These are phyloP conservation scores for Rosa multiflora DNA, from an alignment of 306 rosid species.

Conservation along the genomic window DNA sequence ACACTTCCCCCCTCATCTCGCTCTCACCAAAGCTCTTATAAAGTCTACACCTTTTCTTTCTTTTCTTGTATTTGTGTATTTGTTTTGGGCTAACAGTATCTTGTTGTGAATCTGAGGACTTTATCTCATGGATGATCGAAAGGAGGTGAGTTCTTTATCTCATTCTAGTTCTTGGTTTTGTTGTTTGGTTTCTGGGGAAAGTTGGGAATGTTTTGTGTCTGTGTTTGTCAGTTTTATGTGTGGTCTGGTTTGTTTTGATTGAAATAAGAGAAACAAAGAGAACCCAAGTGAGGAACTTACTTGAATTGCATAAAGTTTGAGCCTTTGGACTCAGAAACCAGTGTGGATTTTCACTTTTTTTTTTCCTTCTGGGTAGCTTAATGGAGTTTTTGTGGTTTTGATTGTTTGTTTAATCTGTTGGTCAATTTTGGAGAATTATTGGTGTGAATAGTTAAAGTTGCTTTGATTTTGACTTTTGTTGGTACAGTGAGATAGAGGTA, in stretches of 20 bases:
- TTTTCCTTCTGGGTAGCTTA: conserved; percentile 16
- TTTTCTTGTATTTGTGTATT: neutral
- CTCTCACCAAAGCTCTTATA: neutral
- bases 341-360: neutral
- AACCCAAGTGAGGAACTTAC: neutral
- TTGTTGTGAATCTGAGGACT: conserved; percentile 26
- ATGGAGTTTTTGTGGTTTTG: neutral
- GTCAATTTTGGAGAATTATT: neutral
- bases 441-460: neutral
- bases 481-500: neutral
- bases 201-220: neutral
- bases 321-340: neutral
- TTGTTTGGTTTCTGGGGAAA: conserved; percentile 22
- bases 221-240: neutral
- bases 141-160: conserved; percentile 60
- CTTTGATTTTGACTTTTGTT: neutral
- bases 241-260: neutral
- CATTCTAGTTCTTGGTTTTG: conserved; percentile 11
- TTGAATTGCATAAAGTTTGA: neutral
- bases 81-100: neutral
- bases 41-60: neutral
- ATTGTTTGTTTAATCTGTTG: neutral
- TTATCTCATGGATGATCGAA: conserved; percentile 73
- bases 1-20: neutral
- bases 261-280: neutral